These are phyloP conservation scores for Agastache rugosa DNA, from an alignment of 257 asterid species.

Conservation along the genomic window DNA sequence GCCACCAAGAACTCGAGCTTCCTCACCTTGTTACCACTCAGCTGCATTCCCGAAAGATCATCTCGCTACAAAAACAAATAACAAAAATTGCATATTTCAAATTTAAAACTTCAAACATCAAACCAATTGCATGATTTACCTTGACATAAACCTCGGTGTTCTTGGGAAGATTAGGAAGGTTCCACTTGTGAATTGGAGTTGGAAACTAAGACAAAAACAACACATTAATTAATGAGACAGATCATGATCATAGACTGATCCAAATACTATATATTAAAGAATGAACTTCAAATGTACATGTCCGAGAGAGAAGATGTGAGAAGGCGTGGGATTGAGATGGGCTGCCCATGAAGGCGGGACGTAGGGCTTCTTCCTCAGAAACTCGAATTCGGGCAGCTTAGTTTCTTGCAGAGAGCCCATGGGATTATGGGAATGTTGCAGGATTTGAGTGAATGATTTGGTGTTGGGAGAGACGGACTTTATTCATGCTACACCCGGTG, in stretches of 20 bases:
- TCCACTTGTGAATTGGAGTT: constrained; percentile 95
- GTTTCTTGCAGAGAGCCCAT: constrained; percentile 48
- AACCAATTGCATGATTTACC: constrained; percentile 50
- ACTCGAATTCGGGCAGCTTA: constrained; percentile 46
- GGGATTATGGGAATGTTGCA: not conserved
- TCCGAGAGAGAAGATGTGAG: constrained; percentile 72
- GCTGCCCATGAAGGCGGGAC: constrained; percentile 86
- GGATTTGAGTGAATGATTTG: constrained; percentile 27
- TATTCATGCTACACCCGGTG: not conserved
- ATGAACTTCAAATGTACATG: constrained; percentile 55
- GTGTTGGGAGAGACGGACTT: not conserved
- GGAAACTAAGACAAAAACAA: constrained; percentile 63
- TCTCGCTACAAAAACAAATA: constrained; percentile 61
- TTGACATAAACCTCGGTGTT: constrained; percentile 85
- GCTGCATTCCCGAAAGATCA: constrained; percentile 95
- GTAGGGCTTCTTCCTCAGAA: constrained; percentile 70
- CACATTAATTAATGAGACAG: not conserved
- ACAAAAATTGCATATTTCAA: too few species aligned
- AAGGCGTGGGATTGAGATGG: constrained; percentile 71
- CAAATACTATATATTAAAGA: not conserved
- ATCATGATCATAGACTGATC: not conserved
- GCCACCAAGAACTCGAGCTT: constrained; percentile 95
- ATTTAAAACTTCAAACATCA: too few species aligned
- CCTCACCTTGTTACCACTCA: constrained; percentile 98
- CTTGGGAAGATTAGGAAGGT: constrained; percentile 88